These are phyloP conservation scores for Mycena vitilis DNA, from an alignment of 768 basidiomycete genomes.

Conservation along the genomic window DNA sequence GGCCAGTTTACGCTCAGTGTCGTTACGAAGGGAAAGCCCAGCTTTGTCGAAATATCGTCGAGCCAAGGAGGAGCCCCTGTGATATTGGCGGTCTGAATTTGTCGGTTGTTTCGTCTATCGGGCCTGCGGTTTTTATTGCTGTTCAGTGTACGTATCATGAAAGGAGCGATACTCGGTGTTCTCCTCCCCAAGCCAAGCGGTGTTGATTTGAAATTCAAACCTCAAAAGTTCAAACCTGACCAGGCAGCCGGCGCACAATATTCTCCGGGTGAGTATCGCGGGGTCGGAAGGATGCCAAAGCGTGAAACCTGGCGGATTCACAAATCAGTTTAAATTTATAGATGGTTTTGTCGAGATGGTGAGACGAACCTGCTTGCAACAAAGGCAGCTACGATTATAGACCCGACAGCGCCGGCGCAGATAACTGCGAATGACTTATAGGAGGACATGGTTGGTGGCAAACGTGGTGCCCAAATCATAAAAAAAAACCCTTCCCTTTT, in stretches of 20 bases:
- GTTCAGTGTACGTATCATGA: no score
- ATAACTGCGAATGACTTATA: slow-evolving; percentile 11
- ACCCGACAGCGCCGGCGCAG: slow-evolving; percentile 32
- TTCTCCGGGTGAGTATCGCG: no score
- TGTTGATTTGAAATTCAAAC: no score
- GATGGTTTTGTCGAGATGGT: not conserved
- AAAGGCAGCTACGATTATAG: slow-evolving; percentile 52
- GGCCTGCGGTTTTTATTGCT: no score
- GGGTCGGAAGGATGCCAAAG: no score
- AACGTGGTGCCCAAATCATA: slow-evolving; percentile 11
- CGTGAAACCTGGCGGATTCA: slow-evolving; percentile 44
- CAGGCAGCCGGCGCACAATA: no score
- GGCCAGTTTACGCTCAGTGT: slow-evolving; percentile 30
- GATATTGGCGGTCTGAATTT: no score
- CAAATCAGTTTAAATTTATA: not conserved
- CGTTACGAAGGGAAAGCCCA: slow-evolving; percentile 35
- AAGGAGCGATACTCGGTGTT: no score
- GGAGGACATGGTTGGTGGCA: slow-evolving; percentile 9
- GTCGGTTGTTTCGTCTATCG: no score
- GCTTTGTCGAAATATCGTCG: slow-evolving; percentile 28
- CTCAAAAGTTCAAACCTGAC: no score
- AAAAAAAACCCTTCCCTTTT: slow-evolving; percentile 2
- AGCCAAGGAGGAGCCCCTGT: not conserved
- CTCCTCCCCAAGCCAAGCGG: no score
- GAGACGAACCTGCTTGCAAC: slow-evolving; percentile 53